Percentiles rank a stretch among this genome's conserved stretches.
These are phyloP conservation scores for Fraxinus angustifolia DNA, from an alignment of 305 asterid species.

Conservation along the genomic window DNA sequence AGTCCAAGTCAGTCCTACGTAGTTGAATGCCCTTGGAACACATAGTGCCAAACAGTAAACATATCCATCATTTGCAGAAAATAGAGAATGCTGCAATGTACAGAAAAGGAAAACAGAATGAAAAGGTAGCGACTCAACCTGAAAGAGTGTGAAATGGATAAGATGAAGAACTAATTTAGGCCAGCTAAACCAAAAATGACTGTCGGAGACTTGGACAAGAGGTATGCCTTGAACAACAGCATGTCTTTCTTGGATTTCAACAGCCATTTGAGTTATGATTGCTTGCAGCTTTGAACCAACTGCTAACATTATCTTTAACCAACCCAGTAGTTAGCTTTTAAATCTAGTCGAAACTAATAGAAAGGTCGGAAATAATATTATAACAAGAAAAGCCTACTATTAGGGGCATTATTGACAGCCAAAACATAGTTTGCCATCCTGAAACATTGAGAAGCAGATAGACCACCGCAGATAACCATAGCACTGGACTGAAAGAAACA, in stretches of 20 bases:
- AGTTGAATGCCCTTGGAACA: not conserved
- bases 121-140: conserved; percentile 32
- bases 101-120: not conserved
- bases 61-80: not conserved
- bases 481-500: conserved; percentile 26
- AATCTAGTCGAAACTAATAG: not conserved
- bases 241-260: conserved; percentile 82
- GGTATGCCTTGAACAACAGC: conserved; percentile 90
- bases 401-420: conserved; percentile 36
- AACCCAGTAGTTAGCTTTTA: conserved; percentile 31
- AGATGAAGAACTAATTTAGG: conserved; percentile 63
- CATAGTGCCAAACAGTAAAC: not conserved
- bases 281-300: conserved; percentile 90
- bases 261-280: conserved; percentile 78
- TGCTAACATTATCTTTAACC: conserved; percentile 60
- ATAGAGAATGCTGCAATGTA: not conserved
- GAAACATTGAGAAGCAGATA: conserved; percentile 38
- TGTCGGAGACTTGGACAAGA: conserved; percentile 77
- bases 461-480: conserved; percentile 32
- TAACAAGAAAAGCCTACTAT: conserved; percentile 22
- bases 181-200: conserved; percentile 71
- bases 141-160: conserved; percentile 77
- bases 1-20: not conserved
- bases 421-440: conserved; percentile 41
- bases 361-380: not conserved